Evolutionary conservation across 148 eudicot genomes (phyloP), one percentile per base, ranked within the genome.

Genomic region (Rhododendron mucronatum): DNA sequence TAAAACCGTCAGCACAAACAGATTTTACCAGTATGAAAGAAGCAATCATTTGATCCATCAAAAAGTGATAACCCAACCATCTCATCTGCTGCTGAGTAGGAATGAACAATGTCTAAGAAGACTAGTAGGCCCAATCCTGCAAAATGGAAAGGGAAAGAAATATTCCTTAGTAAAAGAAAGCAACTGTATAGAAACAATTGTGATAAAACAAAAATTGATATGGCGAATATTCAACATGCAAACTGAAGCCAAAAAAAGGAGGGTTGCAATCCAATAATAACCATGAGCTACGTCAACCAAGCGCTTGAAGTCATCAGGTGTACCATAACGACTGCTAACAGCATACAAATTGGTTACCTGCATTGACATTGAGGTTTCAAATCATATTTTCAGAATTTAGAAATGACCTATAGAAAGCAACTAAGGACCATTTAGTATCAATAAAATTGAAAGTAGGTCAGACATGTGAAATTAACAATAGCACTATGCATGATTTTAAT

Each of bases 261-360:
- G 79, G 30, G 30, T 18, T 47, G 21, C 45, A 18, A 28, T 39
- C 3, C 30, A 79, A 76, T 47, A 69, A 76, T 18, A 71, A 95
- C 99, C 99, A 91, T 97, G 99, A 87, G 99, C 99, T 92, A 93
- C 98, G 90, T 97, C 99, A 83, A 97, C 98, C 93, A 95, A 90
- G 48, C 88, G 96, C 94, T 97, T 97, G 91, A 97, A 97, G 86
- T 97, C 99, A 83, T 97, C 98, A 79, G 99, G 99, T 80, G 96
- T 97, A 82, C 99, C 99, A 90, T 89, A 97, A 86, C 99, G 98
- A 90, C 99, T 95, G 90, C 98, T 95, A 86, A 94, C 97, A 89
- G 99, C 99, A 90, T 85, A 97, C 91, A 95, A 91, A 90, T 97
- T 97, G 77, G 98, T 94, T 35, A 91, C 96, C 98, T 97, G 95